phyloP scores from a whole-genome alignment of 768 basidiomycete species.

The Kwoniella newhampshirensis region DNA sequence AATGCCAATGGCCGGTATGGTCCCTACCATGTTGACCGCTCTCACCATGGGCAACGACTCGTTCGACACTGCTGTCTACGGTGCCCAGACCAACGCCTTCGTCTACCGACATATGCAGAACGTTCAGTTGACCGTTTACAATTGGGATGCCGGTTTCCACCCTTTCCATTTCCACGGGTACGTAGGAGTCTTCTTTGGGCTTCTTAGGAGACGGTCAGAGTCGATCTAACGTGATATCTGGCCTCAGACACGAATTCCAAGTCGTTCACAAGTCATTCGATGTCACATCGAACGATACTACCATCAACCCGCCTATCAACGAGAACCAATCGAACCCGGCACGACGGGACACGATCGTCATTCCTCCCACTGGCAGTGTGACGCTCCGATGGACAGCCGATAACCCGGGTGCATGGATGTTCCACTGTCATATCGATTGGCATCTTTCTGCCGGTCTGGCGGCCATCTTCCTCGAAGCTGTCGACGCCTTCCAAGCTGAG shows the following conservation, averaged over 20 bases:
- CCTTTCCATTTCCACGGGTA: constrained; percentile 77
- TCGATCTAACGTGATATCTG: not conserved
- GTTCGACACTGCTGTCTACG: constrained; percentile 66
- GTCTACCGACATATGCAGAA: constrained; percentile 71
- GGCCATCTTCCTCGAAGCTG: constrained; percentile 78
- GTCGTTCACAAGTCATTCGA: constrained; percentile 71
- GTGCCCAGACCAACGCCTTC: constrained; percentile 64
- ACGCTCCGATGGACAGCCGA: constrained; percentile 79
- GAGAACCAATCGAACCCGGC: constrained; percentile 84
- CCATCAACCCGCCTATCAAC: constrained; percentile 73
- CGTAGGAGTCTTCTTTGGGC: not conserved
- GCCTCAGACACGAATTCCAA: constrained; percentile 71
- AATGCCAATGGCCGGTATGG: constrained; percentile 47
- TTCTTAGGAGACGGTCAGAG: too few species aligned
- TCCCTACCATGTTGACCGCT: constrained; percentile 72
- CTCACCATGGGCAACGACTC: constrained; percentile 65
- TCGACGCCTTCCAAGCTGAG: constrained; percentile 62
- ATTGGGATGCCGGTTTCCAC: constrained; percentile 40
- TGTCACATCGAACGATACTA: constrained; percentile 67
- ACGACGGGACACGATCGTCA: constrained; percentile 82
- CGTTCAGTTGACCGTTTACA: constrained; percentile 65
- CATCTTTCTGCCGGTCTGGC: constrained; percentile 66
- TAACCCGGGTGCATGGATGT: constrained; percentile 80
- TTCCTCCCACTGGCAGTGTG: constrained; percentile 67
- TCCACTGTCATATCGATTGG: constrained; percentile 60